phyloP scores from a whole-genome alignment of 2,329 filamentous ascomycete genomes.

The Claviceps digitariae region DNA sequence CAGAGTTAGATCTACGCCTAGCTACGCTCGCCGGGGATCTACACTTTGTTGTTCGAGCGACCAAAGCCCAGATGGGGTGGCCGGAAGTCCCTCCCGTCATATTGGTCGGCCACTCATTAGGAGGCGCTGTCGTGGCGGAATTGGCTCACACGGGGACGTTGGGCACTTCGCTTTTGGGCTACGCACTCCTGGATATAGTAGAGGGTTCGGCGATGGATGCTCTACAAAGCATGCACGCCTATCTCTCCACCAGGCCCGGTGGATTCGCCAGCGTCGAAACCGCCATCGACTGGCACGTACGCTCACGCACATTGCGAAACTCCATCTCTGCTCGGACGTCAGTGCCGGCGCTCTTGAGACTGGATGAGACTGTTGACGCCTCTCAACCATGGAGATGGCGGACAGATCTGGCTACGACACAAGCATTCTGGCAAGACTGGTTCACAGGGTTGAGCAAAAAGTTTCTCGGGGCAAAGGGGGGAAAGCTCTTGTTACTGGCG shows the following conservation, averaged over 20 bases:
- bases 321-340: constrained; percentile 71
- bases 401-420: constrained; percentile 70
- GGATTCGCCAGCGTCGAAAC: constrained; percentile 65
- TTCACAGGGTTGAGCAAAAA: constrained; percentile 79
- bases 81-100: constrained; percentile 59
- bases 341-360: constrained; percentile 63
- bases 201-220: constrained; percentile 94
- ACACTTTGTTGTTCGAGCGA: constrained; percentile 52
- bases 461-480: constrained; percentile 68
- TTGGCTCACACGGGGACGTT: constrained; percentile 56
- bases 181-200: constrained; percentile 86
- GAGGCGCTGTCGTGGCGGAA: constrained; percentile 83
- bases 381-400: constrained; percentile 62
- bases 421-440: constrained; percentile 91
- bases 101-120: constrained; percentile 81
- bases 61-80: constrained; percentile 60
- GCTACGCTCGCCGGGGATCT: constrained; percentile 62
- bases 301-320: constrained; percentile 77
- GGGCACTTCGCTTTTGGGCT: constrained; percentile 60
- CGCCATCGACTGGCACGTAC: constrained; percentile 87
- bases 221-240: constrained; percentile 84
- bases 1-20: constrained; percentile 52
- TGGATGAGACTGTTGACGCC: constrained; percentile 25
- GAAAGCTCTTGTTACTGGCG: constrained; percentile 73
- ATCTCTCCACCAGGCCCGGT: constrained; percentile 67